Percentiles rank a stretch among this genome's conserved stretches.
phyloP scores from a whole-genome alignment of 1,284 basidiomycete genomes.

The Austroboletus niveus region DNA sequence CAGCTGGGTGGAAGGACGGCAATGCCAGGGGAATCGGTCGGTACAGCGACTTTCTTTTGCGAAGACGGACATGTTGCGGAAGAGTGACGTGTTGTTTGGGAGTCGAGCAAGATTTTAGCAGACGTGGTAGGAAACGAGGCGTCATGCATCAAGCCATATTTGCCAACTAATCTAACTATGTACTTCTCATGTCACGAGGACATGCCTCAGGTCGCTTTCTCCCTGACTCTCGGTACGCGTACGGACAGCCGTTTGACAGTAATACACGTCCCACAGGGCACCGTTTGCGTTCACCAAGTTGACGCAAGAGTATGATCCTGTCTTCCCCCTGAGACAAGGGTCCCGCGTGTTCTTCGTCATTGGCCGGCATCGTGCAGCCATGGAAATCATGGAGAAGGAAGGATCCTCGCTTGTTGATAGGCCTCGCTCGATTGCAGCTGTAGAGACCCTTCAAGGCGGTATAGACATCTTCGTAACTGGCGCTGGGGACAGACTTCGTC shows the following conservation, averaged over 20 bases:
- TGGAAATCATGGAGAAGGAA: conserved; percentile 29
- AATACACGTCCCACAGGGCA: neutral
- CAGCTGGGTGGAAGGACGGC: conserved; percentile 43
- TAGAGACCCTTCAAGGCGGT: conserved; percentile 17
- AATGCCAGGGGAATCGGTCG: conserved; percentile 33
- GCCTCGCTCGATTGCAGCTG: conserved; percentile 17
- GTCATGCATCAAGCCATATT: conserved; percentile 32
- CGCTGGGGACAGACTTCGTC: conserved; percentile 12
- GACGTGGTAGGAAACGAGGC: conserved; percentile 66
- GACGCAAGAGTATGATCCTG: conserved; percentile 20
- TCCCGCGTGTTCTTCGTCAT: conserved; percentile 12
- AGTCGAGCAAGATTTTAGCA: conserved; percentile 36
- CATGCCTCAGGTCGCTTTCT: neutral
- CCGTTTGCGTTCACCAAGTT: conserved; percentile 17
- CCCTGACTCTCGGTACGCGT: conserved; percentile 11
- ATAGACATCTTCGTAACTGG: conserved; percentile 7
- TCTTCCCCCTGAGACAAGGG: conserved; percentile 20
- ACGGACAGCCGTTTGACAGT: no score
- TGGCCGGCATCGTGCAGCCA: conserved; percentile 17
- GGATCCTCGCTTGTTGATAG: conserved; percentile 23
- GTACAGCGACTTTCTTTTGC: conserved; percentile 36
- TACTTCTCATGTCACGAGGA: no score
- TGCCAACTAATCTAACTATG: no score
- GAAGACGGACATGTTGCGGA: conserved; percentile 6
- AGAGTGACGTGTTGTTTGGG: conserved; percentile 13